Evolutionary conservation across 2,329 filamentous ascomycete genomes (phyloP).

Genomic region (Fusarium chuoi): DNA sequence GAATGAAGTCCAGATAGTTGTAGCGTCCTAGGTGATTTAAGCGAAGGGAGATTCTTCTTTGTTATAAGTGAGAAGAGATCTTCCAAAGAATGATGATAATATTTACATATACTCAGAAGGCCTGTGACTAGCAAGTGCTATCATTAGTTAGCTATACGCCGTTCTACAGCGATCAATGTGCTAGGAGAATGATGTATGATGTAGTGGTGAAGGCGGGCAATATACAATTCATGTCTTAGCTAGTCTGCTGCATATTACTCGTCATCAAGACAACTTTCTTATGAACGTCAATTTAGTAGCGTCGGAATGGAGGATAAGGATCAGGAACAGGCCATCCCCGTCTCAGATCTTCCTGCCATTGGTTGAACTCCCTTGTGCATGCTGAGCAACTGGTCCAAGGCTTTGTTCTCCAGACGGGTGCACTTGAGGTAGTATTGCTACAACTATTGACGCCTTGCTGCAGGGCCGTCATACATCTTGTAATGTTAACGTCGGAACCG

Average conservation of each 20-base stretch:
- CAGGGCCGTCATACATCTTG: not conserved
- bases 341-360: not conserved
- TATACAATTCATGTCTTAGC: accelerated
- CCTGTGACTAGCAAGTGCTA: accelerated
- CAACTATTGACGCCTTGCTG: not conserved
- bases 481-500: not conserved
- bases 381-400: not conserved
- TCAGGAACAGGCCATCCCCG: not conserved
- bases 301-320: not conserved
- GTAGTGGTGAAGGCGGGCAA: not conserved
- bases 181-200: too few species aligned
- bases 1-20: not conserved
- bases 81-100: not conserved
- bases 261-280: accelerated
- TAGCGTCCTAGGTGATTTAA: accelerated
- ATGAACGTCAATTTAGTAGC: not conserved
- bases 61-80: accelerated
- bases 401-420: not conserved
- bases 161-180: not conserved
- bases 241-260: not conserved
- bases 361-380: not conserved
- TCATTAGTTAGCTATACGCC: accelerated
- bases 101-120: not conserved
- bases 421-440: accelerated
- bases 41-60: not conserved